Evolutionary conservation across 257 asterid genomes (phyloP).

Genomic region (Verbena officinalis): DNA sequence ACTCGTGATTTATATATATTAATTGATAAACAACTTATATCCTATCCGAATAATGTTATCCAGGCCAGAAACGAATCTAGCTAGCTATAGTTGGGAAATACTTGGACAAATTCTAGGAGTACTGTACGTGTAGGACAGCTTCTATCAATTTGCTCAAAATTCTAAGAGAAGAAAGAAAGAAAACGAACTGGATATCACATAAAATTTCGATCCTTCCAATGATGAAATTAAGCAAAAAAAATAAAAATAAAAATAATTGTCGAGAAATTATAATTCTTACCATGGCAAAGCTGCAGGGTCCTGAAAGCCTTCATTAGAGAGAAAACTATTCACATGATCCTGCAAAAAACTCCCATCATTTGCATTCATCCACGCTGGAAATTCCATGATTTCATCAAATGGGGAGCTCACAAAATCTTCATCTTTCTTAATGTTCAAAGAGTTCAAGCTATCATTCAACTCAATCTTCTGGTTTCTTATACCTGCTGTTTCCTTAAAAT

Average conservation of each 20-base stretch:
- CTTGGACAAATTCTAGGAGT: no score
- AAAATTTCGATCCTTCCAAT: background rate
- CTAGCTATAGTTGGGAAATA: no score
- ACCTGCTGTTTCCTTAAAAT: constrained; percentile 75
- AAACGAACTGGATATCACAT: background rate
- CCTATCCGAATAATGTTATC: no score
- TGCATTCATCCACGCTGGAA: constrained; percentile 83
- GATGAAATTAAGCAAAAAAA: background rate
- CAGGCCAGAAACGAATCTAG: no score
- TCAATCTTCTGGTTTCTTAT: constrained; percentile 88
- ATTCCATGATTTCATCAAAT: constrained; percentile 79
- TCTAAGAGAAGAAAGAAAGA: no score
- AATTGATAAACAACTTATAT: no score
- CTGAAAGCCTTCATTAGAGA: constrained; percentile 56
- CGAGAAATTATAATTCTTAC: constrained; percentile 44
- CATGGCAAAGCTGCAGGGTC: constrained; percentile 94
- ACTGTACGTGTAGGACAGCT: no score
- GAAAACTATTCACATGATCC: constrained; percentile 48
- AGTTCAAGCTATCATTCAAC: constrained; percentile 85
- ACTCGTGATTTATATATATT: no score
- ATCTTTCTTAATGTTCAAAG: constrained; percentile 68
- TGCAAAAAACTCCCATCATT: constrained; percentile 58
- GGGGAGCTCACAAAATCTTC: constrained; percentile 48
- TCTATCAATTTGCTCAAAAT: no score
- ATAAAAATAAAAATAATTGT: background rate